A percentile compares a stretch with the other conserved stretches of the same genome.
Evolutionary conservation across 495 filamentous ascomycete species (phyloP).

Genomic region (Cryomyces antarcticus): DNA sequence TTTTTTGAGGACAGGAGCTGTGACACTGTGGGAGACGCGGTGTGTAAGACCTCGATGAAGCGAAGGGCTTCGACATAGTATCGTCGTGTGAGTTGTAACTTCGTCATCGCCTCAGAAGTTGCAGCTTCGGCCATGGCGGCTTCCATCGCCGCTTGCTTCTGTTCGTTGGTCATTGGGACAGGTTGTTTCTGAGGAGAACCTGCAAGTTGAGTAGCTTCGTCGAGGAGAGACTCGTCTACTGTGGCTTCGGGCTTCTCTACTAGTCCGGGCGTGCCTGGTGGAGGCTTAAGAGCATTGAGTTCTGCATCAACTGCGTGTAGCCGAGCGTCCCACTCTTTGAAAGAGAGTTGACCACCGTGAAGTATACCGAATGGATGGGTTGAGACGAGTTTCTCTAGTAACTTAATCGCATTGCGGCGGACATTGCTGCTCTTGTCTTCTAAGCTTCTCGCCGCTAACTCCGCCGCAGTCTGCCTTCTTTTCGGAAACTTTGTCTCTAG

Average conservation of each 20-base stretch:
- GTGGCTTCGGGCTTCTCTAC: constrained; percentile 36
- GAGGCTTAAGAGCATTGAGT: constrained; percentile 60
- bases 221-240: constrained; percentile 60
- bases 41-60: constrained; percentile 87
- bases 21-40: constrained; percentile 52
- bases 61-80: constrained; percentile 83
- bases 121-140: constrained; percentile 58
- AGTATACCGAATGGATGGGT: constrained; percentile 87
- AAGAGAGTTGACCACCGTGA: constrained; percentile 69
- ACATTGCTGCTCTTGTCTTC: constrained; percentile 98
- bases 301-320: constrained; percentile 65
- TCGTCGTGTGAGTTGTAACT: constrained; percentile 66
- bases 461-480: constrained; percentile 64
- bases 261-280: constrained; percentile 37
- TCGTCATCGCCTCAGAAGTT: constrained; percentile 61
- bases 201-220: constrained; percentile 72
- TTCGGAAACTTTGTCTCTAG: constrained; percentile 90
- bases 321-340: constrained; percentile 65
- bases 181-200: constrained; percentile 41
- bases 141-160: constrained; percentile 32
- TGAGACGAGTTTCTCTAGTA: constrained; percentile 67
- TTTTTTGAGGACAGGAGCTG: constrained; percentile 84
- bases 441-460: constrained; percentile 68
- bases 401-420: constrained; percentile 80
- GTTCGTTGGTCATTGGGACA: constrained; percentile 37